Base-by-base conservation (phyloP, 352 stramenopile genomes). In the Globisporangium irregulare region DNA sequence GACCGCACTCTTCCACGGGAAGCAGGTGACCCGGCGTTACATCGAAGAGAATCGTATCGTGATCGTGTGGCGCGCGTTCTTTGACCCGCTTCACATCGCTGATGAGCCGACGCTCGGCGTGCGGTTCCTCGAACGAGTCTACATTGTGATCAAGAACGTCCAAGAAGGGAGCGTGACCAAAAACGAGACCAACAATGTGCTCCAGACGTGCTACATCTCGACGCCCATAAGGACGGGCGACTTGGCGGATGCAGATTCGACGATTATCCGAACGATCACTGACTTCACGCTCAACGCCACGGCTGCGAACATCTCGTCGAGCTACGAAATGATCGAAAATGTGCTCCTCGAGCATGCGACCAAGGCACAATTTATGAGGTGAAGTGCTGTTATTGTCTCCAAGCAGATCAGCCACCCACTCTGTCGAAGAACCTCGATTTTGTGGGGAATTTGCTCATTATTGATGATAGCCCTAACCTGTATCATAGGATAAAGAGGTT, bases 1-100 rank as follows among this genome's bases (percentile, higher is more conserved):
- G 1, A 72, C 73, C n/a, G 79, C 80, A 4, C 64, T 79, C 48
- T 88, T 86, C 67, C 68, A 71, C 2, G 73, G 84, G 20, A 80
- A 87, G 55, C 74, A 83, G 24, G 77, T 87, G 27, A 59, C 80
- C 25, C 77, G 78, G n/a, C 73, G 76, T 32, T 88, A 80, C 58
- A 64, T 75, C 1, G 79, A 91, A 64, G 56, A 75, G 22, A 64
- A 76, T n/a, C 79, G 79, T 20, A 64, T 87, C 4, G 76, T 91
- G 59, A 76, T 91, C 25, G 81, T 87, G 12, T 91, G 80, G 80
- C 72, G 70, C 51, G 77, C 79, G 14, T 77, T 83, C 66, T 80
- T 84, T 57, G 73, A 87, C 32, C 77, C 77, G 3, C 62, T 81
- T 22, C 75, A 75, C 68, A 85, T 91, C 67, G 69, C 69, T 18